phyloP scores from a whole-genome alignment of 441 rosid species.

The Biscutella laevigata region DNA sequence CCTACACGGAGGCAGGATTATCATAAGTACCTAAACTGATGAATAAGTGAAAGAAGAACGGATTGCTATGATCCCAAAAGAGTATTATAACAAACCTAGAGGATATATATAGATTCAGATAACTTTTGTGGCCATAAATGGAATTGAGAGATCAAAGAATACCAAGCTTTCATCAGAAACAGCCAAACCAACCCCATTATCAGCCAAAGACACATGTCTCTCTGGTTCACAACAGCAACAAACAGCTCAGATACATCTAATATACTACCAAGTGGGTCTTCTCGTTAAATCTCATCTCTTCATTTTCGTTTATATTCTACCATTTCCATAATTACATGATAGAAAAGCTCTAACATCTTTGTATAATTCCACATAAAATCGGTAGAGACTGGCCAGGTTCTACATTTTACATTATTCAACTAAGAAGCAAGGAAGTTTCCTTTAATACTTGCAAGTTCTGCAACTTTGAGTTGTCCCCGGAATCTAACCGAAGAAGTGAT shows the following conservation, averaged over 20 bases:
- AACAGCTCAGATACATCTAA: too few species aligned
- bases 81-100: background rate
- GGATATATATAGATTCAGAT: background rate
- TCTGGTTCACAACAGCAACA: background rate
- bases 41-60: background rate
- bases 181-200: background rate
- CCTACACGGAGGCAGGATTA: slow-evolving; percentile 30
- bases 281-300: too few species aligned
- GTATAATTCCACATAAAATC: background rate
- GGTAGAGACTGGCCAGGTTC: background rate
- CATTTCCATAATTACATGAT: background rate
- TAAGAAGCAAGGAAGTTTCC: background rate
- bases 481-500: slow-evolving; percentile 7
- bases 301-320: too few species aligned
- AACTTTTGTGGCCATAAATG: background rate
- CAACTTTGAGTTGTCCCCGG: background rate
- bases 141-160: background rate
- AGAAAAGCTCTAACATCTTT: slow-evolving; percentile 1
- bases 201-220: background rate
- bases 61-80: background rate
- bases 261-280: too few species aligned
- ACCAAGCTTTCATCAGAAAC: background rate
- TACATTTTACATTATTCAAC: background rate
- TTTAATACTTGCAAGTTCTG: background rate
- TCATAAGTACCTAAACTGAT: slow-evolving; percentile 6